These are phyloP conservation scores for Tetrapisispora iriomotensis DNA, from an alignment of 805 yeast genomes.

Conservation along the genomic window DNA sequence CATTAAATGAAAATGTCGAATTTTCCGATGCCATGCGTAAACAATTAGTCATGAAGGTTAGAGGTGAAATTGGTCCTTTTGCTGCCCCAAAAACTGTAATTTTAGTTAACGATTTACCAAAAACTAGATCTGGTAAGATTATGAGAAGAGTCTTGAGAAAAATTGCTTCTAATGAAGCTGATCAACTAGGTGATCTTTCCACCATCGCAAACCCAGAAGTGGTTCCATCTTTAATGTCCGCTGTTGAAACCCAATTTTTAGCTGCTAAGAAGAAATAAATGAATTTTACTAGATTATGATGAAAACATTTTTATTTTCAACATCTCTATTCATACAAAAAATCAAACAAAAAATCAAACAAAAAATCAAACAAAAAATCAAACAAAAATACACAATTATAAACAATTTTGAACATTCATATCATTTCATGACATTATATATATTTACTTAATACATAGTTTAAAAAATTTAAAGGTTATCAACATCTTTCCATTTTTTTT, in stretches of 20 bases:
- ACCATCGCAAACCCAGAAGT: constrained; percentile 81
- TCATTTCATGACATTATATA: too few relatives aligned
- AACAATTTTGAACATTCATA: too few relatives aligned
- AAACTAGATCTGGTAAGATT: constrained; percentile 96
- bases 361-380: too few relatives aligned
- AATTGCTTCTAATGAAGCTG: constrained; percentile 84
- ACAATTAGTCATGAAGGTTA: constrained; percentile 71
- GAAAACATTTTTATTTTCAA: neutral
- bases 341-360: too few relatives aligned
- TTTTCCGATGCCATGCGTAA: constrained; percentile 35
- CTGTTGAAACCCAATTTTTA: constrained; percentile 41
- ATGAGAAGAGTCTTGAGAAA: constrained; percentile 97
- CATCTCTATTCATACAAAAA: neutral
- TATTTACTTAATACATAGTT: too few relatives aligned
- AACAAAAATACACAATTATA: too few relatives aligned
- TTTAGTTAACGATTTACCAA: constrained; percentile 86
- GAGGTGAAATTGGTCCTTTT: constrained; percentile 50
- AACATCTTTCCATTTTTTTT: too few relatives aligned
- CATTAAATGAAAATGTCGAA: constrained; percentile 46
- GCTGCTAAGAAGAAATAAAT: constrained; percentile 28
- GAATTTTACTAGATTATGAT: neutral
- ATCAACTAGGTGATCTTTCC: constrained; percentile 83
- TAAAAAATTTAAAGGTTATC: too few relatives aligned
- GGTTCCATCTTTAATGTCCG: constrained; percentile 65
- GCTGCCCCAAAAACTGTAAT: constrained; percentile 89